These are phyloP conservation scores for Zymoseptoria brevis DNA, from an alignment of 2,329 filamentous ascomycete species.

Conservation along the genomic window DNA sequence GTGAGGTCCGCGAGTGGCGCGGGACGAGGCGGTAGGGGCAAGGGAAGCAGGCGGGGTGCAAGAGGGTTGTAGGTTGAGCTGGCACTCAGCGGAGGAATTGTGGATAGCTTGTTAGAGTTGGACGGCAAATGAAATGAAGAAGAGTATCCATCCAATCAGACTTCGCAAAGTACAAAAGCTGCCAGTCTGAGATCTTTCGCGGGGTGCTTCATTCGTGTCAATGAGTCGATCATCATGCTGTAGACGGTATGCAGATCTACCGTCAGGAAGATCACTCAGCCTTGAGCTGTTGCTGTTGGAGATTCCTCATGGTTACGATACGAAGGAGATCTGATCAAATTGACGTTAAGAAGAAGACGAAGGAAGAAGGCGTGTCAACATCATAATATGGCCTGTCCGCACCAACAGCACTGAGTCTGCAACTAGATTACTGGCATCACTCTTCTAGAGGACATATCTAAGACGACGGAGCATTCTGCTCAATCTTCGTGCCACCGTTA, in stretches of 20 bases:
- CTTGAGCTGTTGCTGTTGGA: background rate
- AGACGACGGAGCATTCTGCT: background rate
- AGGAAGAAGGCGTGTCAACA: background rate
- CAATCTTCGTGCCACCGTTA: slow-evolving; percentile 34
- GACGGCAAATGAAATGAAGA: background rate
- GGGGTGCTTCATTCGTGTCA: background rate
- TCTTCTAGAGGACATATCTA: background rate
- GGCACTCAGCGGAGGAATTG: background rate
- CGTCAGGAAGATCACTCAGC: no score
- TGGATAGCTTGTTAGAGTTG: background rate
- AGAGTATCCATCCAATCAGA: background rate
- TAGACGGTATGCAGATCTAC: no score
- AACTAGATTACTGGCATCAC: background rate
- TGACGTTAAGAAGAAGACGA: no score
- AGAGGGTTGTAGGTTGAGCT: background rate
- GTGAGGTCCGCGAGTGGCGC: slow-evolving; percentile 14
- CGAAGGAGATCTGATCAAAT: no score
- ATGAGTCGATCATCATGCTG: background rate
- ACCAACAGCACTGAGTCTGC: background rate
- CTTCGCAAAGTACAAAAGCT: background rate
- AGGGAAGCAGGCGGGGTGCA: background rate
- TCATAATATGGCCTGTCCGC: background rate
- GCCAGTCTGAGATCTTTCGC: background rate
- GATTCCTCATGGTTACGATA: no score
- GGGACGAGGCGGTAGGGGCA: slow-evolving; percentile 8